Conservation (phyloP, 2,329 filamentous ascomycete genomes). For the Xylaria sp. region DNA sequence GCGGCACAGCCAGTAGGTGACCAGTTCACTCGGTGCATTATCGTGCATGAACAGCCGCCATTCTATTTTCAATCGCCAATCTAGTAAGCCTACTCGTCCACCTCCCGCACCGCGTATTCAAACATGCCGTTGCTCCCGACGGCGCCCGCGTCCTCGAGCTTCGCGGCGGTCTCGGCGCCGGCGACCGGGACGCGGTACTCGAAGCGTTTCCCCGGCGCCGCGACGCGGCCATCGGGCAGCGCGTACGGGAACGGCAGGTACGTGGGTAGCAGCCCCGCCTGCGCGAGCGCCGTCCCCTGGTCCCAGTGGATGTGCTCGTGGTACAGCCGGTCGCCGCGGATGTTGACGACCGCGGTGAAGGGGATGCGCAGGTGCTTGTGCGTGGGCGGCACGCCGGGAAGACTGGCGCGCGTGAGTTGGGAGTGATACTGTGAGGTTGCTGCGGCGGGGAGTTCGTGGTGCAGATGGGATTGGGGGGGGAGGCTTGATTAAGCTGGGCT, state of each 20-base stretch:
- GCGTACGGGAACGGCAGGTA: constrained; percentile 68
- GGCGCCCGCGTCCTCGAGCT: constrained; percentile 56
- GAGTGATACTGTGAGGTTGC: not conserved
- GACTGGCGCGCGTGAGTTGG: constrained; percentile 40
- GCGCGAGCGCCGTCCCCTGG: constrained; percentile 65
- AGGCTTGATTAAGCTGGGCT: too few relatives aligned
- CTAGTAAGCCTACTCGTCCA: constrained; percentile 6
- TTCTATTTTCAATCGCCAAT: too few relatives aligned
- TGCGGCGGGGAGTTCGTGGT: not conserved
- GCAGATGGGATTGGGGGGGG: too few relatives aligned
- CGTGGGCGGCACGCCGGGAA: constrained; percentile 66
- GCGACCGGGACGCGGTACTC: constrained; percentile 68
- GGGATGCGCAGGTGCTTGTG: constrained; percentile 61
- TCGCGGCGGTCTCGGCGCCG: constrained; percentile 58
- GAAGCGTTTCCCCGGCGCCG: constrained; percentile 42
- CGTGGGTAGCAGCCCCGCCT: constrained; percentile 67
- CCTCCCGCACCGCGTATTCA: constrained; percentile 32
- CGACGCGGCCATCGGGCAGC: constrained; percentile 47
- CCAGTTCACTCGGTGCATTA: too few relatives aligned
- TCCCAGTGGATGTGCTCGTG: constrained; percentile 77
- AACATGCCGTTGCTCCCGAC: constrained; percentile 63
- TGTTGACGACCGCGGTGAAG: constrained; percentile 68
- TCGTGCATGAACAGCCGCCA: too few relatives aligned
- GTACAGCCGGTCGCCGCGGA: constrained; percentile 70
- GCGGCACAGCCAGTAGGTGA: too few relatives aligned